These are phyloP conservation scores for Coleophoma eucalyptorum DNA, from an alignment of 2,329 filamentous ascomycete genomes.

Conservation along the genomic window DNA sequence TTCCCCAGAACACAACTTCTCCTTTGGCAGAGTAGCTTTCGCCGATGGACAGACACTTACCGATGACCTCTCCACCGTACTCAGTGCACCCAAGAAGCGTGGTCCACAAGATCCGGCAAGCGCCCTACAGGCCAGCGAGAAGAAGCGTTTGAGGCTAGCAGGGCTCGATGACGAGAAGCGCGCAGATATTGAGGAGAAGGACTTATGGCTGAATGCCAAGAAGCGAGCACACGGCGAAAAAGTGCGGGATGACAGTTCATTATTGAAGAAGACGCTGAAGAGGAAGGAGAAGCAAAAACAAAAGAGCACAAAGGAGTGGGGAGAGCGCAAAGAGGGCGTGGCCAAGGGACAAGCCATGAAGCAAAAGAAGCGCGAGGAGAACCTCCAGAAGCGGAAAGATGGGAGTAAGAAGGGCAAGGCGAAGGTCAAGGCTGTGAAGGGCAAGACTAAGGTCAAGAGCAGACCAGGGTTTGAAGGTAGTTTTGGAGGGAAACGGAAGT, in stretches of 20 bases:
- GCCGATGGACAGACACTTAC: constrained; percentile 79
- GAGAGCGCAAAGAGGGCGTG: constrained; percentile 67
- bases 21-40: constrained; percentile 90
- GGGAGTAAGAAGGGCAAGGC: constrained; percentile 63
- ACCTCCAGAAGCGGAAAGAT: constrained; percentile 69
- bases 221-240: constrained; percentile 86
- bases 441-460: constrained; percentile 34
- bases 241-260: constrained; percentile 77
- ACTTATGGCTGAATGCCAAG: constrained; percentile 88
- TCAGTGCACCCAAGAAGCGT: constrained; percentile 70
- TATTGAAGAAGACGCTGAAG: constrained; percentile 93
- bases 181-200: constrained; percentile 86
- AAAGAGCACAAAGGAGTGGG: constrained; percentile 90
- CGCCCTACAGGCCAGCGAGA: constrained; percentile 80
- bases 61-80: constrained; percentile 57
- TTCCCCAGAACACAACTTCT: constrained; percentile 64
- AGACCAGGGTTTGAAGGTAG: constrained; percentile 57
- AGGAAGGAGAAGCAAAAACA: constrained; percentile 86
- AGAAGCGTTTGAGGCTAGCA: constrained; percentile 77
- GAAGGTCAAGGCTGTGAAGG: constrained; percentile 45
- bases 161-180: constrained; percentile 76
- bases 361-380: constrained; percentile 79
- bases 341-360: constrained; percentile 72
- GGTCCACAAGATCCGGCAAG: constrained; percentile 82
- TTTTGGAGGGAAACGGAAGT: constrained; percentile 23